phyloP scores from a whole-genome alignment of 768 basidiomycete species.

The Sutorius australiensis region DNA sequence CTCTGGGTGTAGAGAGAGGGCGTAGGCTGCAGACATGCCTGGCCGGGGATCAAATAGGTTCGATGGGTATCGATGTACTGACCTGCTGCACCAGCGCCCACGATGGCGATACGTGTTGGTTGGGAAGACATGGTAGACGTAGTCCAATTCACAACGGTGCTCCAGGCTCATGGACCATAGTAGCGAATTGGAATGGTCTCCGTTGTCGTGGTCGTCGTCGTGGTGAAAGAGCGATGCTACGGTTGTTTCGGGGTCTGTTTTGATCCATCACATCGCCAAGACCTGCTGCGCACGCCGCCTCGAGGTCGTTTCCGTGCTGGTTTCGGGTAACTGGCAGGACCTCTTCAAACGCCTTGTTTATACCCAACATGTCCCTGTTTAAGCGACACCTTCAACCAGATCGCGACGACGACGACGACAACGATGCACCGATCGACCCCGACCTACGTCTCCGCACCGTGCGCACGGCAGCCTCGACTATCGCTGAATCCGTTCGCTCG shows the following conservation, averaged over 20 bases:
- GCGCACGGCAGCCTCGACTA: conserved; percentile 87
- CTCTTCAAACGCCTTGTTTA: conserved; percentile 15
- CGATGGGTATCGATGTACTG: not conserved
- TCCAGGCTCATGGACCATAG: no score
- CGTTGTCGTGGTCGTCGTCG: no score
- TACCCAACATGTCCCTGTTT: conserved; percentile 33
- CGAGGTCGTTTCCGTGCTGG: conserved; percentile 28
- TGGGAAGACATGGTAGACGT: no score
- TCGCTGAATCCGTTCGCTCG: conserved; percentile 79
- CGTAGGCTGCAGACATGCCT: not conserved
- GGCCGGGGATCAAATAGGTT: not conserved
- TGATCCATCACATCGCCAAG: no score
- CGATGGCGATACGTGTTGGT: not conserved
- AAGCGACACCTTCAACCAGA: conserved; percentile 36
- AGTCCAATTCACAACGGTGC: no score
- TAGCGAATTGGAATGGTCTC: no score
- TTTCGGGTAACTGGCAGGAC: conserved; percentile 4
- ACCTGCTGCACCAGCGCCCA: not conserved
- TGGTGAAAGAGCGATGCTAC: no score
- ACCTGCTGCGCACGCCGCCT: no score
- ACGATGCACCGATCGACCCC: conserved; percentile 73
- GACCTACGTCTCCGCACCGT: conserved; percentile 85
- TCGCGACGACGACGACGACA: conserved; percentile 55
- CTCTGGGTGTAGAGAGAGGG: not conserved
- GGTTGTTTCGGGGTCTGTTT: no score